phyloP scores from a whole-genome alignment of 352 stramenopile species.

The Globisporangium irregulare region DNA sequence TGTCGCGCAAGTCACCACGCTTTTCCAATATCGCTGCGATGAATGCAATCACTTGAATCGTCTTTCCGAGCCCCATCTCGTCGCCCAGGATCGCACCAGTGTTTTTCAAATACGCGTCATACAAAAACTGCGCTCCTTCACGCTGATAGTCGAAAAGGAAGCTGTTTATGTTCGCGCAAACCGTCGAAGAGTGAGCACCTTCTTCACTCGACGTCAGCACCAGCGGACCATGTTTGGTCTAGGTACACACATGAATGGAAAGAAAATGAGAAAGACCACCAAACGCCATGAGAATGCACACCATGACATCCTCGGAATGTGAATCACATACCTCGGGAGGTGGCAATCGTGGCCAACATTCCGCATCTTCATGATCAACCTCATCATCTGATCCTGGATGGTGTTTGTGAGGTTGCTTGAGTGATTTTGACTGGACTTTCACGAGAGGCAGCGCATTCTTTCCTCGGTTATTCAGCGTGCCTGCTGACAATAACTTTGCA shows the following conservation, averaged over 20 bases:
- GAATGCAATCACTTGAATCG: slow-evolving; percentile 92
- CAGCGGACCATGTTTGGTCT: slow-evolving; percentile 41
- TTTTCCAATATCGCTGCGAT: slow-evolving; percentile 92
- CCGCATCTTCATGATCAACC: slow-evolving; percentile 14
- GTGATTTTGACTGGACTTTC: not conserved
- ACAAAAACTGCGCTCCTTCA: slow-evolving; percentile 66
- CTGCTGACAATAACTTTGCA: not conserved
- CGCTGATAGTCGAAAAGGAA: slow-evolving; percentile 78
- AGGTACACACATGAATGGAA: not conserved
- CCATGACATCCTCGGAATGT: not conserved
- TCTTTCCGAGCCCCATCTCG: slow-evolving; percentile 97
- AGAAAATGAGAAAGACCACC: not conserved
- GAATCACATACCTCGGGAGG: slow-evolving; percentile 30
- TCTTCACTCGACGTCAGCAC: slow-evolving; percentile 23
- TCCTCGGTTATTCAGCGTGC: not conserved
- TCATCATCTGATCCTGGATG: slow-evolving; percentile 22
- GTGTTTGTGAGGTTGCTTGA: slow-evolving; percentile 7
- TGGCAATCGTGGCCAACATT: slow-evolving; percentile 56
- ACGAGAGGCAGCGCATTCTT: slow-evolving; percentile 8
- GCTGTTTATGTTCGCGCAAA: slow-evolving; percentile 70
- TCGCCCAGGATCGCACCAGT: slow-evolving; percentile 95
- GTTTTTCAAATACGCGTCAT: slow-evolving; percentile 41
- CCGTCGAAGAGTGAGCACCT: slow-evolving; percentile 18
- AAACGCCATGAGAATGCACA: not conserved
- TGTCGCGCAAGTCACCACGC: slow-evolving; percentile 91